Percentiles rank a stretch among this genome's conserved stretches.
phyloP scores from a whole-genome alignment of 768 basidiomycete genomes.

The Auriculariales sp. region DNA sequence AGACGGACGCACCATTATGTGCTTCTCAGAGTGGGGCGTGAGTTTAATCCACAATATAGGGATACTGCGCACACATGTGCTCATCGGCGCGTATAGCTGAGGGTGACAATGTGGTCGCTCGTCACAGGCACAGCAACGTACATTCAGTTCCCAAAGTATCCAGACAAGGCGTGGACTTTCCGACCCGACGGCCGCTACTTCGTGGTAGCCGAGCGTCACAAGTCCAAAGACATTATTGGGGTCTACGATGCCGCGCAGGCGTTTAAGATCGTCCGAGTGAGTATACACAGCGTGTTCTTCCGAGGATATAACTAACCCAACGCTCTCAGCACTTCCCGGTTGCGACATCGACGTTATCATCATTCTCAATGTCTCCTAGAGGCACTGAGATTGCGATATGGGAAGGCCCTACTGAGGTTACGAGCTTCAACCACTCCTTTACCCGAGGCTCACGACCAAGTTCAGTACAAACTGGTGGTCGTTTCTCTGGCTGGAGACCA shows the following conservation, averaged over 20 bases:
- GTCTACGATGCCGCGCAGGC: conserved; percentile 62
- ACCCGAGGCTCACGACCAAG: neutral
- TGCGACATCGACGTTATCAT: conserved; percentile 57
- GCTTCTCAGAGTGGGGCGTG: conserved; percentile 90
- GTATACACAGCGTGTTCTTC: conserved; percentile 10
- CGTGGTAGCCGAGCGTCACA: conserved; percentile 75
- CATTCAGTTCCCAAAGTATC: conserved; percentile 75
- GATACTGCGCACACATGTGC: neutral
- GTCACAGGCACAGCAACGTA: conserved; percentile 60
- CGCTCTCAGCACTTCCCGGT: conserved; percentile 67
- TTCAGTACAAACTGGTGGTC: conserved; percentile 63
- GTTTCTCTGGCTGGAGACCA: conserved; percentile 50
- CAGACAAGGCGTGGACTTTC: conserved; percentile 71
- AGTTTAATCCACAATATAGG: conserved; percentile 19
- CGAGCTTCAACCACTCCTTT: conserved; percentile 9
- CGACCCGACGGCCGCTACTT: conserved; percentile 73
- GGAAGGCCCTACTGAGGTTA: conserved; percentile 79
- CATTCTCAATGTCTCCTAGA: conserved; percentile 59
- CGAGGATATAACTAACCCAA: neutral
- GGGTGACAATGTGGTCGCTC: conserved; percentile 79
- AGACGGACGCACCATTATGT: conserved; percentile 67
- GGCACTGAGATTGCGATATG: conserved; percentile 67
- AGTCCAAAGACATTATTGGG: conserved; percentile 76
- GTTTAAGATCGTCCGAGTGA: conserved; percentile 61
- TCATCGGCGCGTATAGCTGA: conserved; percentile 33